A percentile compares a stretch with the other conserved stretches of the same genome.
These are phyloP conservation scores for Bacterosira constricta DNA, from an alignment of 108 stramenopile genomes.

Conservation along the genomic window DNA sequence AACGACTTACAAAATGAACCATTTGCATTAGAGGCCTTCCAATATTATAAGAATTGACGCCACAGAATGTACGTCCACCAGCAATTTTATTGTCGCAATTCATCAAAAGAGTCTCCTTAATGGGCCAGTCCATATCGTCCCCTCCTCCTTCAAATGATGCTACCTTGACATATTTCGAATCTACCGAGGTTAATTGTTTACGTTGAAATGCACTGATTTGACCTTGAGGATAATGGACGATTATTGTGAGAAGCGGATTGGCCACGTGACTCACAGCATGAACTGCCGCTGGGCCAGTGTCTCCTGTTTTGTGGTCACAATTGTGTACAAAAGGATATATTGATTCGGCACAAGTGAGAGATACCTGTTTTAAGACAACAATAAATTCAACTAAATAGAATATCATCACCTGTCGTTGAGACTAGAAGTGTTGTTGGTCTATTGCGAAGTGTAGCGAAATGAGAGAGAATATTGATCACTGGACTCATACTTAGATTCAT, in stretches of 20 bases:
- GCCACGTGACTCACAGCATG: slow-evolving; percentile 75
- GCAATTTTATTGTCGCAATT: slow-evolving; percentile 15
- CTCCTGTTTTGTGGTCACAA: slow-evolving; percentile 79
- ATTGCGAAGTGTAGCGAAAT: slow-evolving; percentile 64
- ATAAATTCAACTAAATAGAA: too few relatives aligned
- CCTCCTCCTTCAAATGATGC: slow-evolving; percentile 86
- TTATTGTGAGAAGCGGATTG: slow-evolving; percentile 60
- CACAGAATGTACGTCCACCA: slow-evolving; percentile 46
- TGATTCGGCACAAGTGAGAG: too few relatives aligned
- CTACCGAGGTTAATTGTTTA: slow-evolving; percentile 76
- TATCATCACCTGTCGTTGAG: slow-evolving; percentile 46
- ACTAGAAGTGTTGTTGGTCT: slow-evolving; percentile 67
- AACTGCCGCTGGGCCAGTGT: slow-evolving; percentile 93
- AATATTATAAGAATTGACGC: slow-evolving; percentile 90
- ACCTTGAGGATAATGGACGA: slow-evolving; percentile 87
- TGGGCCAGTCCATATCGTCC: slow-evolving; percentile 93
- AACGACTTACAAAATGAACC: slow-evolving; percentile 74
- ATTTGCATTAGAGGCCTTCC: slow-evolving; percentile 85
- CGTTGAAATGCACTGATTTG: slow-evolving; percentile 88
- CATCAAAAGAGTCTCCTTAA: slow-evolving; percentile 63
- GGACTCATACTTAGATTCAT: slow-evolving; percentile 63
- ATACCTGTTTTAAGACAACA: too few relatives aligned
- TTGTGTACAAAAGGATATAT: too few relatives aligned
- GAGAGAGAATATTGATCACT: slow-evolving; percentile 61
- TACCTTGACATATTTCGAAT: slow-evolving; percentile 61